Conservation (phyloP, 441 rosid genomes). For the Gossypium lobatum region DNA sequence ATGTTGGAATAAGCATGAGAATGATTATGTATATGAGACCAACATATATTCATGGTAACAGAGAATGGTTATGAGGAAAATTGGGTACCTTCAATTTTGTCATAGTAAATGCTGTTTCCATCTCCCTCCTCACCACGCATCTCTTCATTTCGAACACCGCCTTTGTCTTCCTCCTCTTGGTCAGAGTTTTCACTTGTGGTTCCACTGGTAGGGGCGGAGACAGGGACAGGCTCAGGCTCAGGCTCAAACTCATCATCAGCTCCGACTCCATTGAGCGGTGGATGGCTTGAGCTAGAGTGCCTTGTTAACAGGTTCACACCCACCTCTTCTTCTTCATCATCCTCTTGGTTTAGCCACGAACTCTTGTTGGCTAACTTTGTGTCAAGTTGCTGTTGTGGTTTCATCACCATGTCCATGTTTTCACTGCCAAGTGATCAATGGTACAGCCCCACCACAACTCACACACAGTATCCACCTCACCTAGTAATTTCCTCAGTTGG, state of each 20-base stretch:
- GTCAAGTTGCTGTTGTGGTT: background rate
- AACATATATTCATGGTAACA: background rate
- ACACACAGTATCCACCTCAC: background rate
- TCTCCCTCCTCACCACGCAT: background rate
- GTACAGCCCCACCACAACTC: background rate
- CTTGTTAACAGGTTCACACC: constrained; percentile 16
- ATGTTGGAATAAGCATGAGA: background rate
- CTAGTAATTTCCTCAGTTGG: background rate
- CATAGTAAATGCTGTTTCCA: constrained; percentile 30
- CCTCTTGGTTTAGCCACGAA: background rate
- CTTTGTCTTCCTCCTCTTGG: background rate
- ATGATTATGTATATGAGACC: background rate
- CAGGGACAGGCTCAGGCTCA: background rate
- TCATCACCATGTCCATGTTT: background rate
- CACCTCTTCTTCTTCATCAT: constrained; percentile 19
- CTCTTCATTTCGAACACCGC: background rate
- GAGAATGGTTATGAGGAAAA: background rate
- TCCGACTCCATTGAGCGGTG: background rate
- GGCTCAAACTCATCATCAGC: background rate
- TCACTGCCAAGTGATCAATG: background rate
- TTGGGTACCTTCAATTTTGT: constrained; percentile 25
- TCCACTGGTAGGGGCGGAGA: background rate
- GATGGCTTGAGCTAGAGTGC: constrained; percentile 11
- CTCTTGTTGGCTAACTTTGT: background rate
- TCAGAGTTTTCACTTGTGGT: background rate